These are phyloP conservation scores for Taxillus chinensis DNA, from an alignment of 164 flowering plant genomes.

Conservation along the genomic window DNA sequence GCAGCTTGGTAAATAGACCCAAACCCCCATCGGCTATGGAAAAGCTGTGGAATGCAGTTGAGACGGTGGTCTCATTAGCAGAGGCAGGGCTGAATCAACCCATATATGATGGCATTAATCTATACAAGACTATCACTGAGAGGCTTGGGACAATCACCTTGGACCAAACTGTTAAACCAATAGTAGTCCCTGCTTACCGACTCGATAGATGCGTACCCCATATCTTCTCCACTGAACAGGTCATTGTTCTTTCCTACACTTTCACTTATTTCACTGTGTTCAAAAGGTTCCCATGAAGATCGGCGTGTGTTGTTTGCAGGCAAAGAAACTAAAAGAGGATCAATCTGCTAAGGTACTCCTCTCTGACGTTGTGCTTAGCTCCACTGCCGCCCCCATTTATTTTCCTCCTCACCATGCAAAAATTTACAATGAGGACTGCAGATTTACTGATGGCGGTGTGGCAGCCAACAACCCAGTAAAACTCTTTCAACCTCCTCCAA, in stretches of 20 bases:
- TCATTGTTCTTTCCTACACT: background rate
- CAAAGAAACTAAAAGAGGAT: background rate
- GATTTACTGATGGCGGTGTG: background rate
- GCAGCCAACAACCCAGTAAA: background rate
- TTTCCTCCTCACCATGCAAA: background rate
- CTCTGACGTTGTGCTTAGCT: background rate
- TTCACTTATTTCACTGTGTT: no score
- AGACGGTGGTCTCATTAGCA: no score
- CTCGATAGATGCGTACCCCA: background rate
- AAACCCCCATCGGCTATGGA: no score
- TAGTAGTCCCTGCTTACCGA: background rate
- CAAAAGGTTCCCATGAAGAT: no score
- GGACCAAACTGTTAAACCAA: background rate
- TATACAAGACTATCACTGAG: background rate
- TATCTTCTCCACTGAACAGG: background rate
- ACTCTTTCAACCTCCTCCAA: no score
- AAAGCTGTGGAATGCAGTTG: no score
- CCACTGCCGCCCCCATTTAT: background rate
- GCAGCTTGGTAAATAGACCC: no score
- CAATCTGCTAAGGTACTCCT: background rate
- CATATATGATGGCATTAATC: no score
- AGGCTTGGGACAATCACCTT: background rate
- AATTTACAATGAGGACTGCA: background rate
- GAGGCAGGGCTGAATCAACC: no score
- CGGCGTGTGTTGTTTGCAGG: no score